Conservation (phyloP, 331 rosid genomes). For the Acacia concinna region DNA sequence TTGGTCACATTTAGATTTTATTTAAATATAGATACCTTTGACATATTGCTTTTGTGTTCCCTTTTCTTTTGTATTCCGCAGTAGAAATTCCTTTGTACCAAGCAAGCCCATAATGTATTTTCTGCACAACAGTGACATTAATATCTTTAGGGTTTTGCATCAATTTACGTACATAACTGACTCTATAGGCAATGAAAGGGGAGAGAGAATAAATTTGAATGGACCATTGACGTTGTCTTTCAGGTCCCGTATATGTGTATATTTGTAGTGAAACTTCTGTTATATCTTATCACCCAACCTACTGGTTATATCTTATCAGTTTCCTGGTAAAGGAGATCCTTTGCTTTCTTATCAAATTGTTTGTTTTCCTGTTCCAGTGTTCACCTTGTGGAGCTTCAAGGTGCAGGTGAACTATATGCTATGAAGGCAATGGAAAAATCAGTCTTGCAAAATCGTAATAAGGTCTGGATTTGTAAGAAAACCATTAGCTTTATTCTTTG, state of each 20-base stretch:
- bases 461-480: conserved; percentile 55
- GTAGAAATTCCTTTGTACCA: background rate
- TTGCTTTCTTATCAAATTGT: background rate
- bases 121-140: background rate
- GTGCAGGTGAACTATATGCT: conserved; percentile 75
- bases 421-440: conserved; percentile 99
- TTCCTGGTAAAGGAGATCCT: background rate
- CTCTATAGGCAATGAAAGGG: background rate
- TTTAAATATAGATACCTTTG: background rate
- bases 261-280: background rate
- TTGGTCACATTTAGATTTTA: background rate
- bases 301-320: background rate
- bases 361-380: conserved; percentile 62
- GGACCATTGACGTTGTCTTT: background rate
- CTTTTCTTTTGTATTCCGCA: background rate
- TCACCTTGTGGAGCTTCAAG: conserved; percentile 86
- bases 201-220: background rate
- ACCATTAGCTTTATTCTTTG: conserved; percentile 19
- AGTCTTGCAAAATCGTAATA: conserved; percentile 80
- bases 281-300: background rate
- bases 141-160: background rate
- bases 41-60: background rate
- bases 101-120: background rate
- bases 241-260: background rate
- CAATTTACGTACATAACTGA: background rate